Conservation (phyloP, 1,139 yeast genomes). For the Diutina neorugosa region DNA sequence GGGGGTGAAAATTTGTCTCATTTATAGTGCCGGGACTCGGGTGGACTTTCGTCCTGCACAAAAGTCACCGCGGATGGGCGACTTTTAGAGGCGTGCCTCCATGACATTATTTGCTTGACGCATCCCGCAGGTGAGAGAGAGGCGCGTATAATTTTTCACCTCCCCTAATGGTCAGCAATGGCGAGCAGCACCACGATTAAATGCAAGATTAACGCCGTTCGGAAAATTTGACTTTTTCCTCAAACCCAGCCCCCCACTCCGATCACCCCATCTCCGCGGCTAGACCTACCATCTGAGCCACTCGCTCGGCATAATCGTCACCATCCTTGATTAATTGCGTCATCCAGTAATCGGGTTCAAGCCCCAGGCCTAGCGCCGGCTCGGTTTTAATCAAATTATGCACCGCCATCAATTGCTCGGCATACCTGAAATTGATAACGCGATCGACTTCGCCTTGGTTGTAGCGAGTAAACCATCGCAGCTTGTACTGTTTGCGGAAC, state of each 20-base stretch:
- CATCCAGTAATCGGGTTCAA: background rate
- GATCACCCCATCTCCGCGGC: background rate
- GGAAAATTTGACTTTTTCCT: background rate
- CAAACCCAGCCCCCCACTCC: background rate
- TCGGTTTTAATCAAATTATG: background rate
- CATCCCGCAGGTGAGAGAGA: background rate
- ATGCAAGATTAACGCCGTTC: background rate
- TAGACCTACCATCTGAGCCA: background rate
- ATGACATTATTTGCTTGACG: background rate
- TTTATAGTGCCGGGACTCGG: background rate
- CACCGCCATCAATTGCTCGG: slow-evolving; percentile 1
- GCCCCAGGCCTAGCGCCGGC: background rate
- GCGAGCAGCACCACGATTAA: background rate
- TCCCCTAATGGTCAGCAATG: background rate
- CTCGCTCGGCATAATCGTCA: background rate
- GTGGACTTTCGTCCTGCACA: background rate
- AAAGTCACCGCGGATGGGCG: too few species aligned
- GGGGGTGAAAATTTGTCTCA: background rate
- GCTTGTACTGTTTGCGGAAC: slow-evolving; percentile 7
- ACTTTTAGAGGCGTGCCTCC: background rate
- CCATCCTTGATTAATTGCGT: background rate
- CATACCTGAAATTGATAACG: slow-evolving; percentile 1
- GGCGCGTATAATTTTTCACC: background rate
- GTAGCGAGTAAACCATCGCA: slow-evolving; percentile 5
- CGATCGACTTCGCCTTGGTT: slow-evolving; percentile 6